Evolutionary conservation across 257 asterid species (phyloP).

Genomic region (Verbascum thapsus): DNA sequence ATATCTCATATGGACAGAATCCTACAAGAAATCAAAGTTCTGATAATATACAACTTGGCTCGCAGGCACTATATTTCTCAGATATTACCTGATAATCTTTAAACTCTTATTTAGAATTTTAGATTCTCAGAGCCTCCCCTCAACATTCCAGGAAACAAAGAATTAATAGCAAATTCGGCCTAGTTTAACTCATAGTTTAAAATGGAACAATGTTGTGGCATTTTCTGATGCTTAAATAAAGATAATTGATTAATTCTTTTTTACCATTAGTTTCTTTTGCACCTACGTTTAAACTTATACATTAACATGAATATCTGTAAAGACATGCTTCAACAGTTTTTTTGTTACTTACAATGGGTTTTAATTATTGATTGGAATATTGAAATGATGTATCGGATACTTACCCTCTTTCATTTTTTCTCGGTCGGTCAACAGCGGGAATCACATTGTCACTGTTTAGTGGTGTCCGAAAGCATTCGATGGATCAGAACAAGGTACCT

Average conservation of each 20-base stretch:
- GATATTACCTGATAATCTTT: not conserved
- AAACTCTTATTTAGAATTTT: not conserved
- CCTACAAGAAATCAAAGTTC: slow-evolving; percentile 13
- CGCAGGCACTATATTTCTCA: not conserved
- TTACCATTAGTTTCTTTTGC: not conserved
- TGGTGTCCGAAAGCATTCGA: slow-evolving; percentile 90
- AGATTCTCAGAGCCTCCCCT: slow-evolving; percentile 8
- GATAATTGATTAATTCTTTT: not conserved
- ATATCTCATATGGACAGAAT: slow-evolving; percentile 11
- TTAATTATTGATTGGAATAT: slow-evolving; percentile 14
- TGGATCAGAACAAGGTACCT: slow-evolving; percentile 98
- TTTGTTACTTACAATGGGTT: slow-evolving; percentile 24
- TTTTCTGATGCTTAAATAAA: not conserved
- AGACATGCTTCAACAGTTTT: slow-evolving; percentile 19
- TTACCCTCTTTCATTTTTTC: slow-evolving; percentile 14
- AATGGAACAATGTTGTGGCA: slow-evolving; percentile 6
- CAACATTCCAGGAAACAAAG: slow-evolving; percentile 7
- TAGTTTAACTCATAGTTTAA: slow-evolving; percentile 11
- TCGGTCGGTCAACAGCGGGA: slow-evolving; percentile 63
- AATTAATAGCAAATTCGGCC: slow-evolving; percentile 5
- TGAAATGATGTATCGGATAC: slow-evolving; percentile 10
- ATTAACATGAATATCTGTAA: slow-evolving; percentile 11
- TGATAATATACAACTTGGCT: slow-evolving; percentile 23
- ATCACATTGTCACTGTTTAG: slow-evolving; percentile 83
- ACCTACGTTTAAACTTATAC: slow-evolving; percentile 5